A percentile compares a stretch with the other conserved stretches of the same genome.
Conservation (phyloP, 192 early-diverging fungal genomes). For the Umbelopsis vinacea region DNA sequence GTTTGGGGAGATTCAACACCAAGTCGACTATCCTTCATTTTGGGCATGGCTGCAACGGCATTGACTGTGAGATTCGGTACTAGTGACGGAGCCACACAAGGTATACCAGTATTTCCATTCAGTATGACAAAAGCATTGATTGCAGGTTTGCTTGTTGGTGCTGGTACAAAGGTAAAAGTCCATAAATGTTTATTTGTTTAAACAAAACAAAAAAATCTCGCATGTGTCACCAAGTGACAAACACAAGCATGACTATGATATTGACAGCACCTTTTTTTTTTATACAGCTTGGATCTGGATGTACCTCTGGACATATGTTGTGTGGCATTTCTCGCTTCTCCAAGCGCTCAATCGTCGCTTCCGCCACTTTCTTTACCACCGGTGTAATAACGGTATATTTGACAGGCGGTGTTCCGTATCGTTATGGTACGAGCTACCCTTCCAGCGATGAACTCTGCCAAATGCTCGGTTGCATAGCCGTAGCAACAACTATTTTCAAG, state of each 20-base stretch:
- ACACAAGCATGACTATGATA: too few relatives aligned
- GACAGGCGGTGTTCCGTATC: neutral
- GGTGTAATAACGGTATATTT: neutral
- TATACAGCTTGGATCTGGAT: constrained; percentile 12
- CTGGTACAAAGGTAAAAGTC: constrained; percentile 7
- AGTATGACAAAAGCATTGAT: neutral
- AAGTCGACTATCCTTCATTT: neutral
- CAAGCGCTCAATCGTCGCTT: constrained; percentile 7
- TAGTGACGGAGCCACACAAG: neutral
- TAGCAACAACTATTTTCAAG: neutral
- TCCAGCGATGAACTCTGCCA: neutral
- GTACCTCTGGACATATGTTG: constrained; percentile 23
- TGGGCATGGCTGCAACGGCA: neutral
- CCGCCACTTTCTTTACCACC: constrained; percentile 3
- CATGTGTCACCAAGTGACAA: neutral
- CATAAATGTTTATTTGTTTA: neutral
- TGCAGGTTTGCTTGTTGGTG: constrained; percentile 17
- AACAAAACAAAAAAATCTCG: neutral
- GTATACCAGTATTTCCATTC: neutral
- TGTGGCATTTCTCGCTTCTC: constrained; percentile 14
- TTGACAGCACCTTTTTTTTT: neutral
- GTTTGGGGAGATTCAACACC: neutral
- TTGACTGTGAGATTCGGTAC: neutral
- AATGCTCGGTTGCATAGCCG: neutral
- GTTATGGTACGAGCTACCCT: neutral